Percentiles rank a stretch among this genome's conserved stretches.
Conservation (phyloP, 805 yeast genomes). For the Monosporozyma aquatica region DNA sequence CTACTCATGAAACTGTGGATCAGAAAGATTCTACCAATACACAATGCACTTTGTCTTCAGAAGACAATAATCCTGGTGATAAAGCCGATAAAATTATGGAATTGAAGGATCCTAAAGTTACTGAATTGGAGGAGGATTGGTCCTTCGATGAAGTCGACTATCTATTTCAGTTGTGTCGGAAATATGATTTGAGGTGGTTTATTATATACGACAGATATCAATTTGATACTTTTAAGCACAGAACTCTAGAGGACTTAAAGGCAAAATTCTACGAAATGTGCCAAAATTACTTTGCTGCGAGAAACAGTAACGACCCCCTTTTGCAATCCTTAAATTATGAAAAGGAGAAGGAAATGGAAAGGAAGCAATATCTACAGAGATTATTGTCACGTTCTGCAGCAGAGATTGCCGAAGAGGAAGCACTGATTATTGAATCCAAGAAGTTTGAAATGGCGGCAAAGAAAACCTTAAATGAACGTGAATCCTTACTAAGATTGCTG, state of each 20-base stretch:
- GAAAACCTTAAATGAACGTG: conserved; percentile 75
- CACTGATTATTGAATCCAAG: conserved; percentile 83
- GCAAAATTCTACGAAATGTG: conserved; percentile 70
- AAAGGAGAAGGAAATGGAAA: conserved; percentile 59
- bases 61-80: too few relatives aligned
- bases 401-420: conserved; percentile 96
- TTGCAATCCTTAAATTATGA: conserved; percentile 61
- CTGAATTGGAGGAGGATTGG: conserved; percentile 42
- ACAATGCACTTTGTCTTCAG: too few relatives aligned
- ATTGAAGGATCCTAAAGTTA: conserved; percentile 7
- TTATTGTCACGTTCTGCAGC: conserved; percentile 82
- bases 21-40: too few relatives aligned
- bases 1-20: conserved; percentile 19
- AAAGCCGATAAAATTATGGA: conserved; percentile 10
- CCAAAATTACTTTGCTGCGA: conserved; percentile 40
- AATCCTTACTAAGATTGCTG: conserved; percentile 62
- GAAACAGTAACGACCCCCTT: conserved; percentile 40
- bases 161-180: conserved; percentile 61
- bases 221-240: conserved; percentile 22
- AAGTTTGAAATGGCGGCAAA: conserved; percentile 88
- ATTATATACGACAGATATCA: conserved; percentile 53
- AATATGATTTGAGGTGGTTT: conserved; percentile 48
- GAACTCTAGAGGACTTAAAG: conserved; percentile 72
- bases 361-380: conserved; percentile 73
- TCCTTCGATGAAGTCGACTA: conserved; percentile 66